Base-by-base conservation (phyloP, 2,329 filamentous ascomycete genomes). In the Herpomyces periplanetae region DNA sequence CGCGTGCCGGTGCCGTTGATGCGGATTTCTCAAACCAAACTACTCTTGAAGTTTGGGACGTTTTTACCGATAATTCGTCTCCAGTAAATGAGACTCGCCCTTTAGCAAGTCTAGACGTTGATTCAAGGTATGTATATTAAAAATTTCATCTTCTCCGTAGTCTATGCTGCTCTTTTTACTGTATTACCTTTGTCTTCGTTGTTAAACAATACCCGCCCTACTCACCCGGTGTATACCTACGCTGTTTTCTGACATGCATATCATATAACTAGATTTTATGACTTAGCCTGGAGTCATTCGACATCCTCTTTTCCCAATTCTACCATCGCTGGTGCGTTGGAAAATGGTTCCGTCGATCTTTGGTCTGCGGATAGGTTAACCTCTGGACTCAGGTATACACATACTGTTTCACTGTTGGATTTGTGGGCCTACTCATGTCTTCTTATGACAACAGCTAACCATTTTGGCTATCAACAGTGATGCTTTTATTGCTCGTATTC, bases 1-100 rank as follows among this genome's bases (percentile, higher is more conserved):
- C 80, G 17, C 61, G 73, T 30, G 73, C 80, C 25, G 80, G 80
- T 26, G 80, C 80, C 31, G 71, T 96, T 16, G 71, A 85, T 41
- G 73, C 68, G 30, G 73, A 91, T 40, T 96, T 96, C 42, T 91
- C 80, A 11, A 80, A 80, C 39, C 73, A 91, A 38, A 88, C 71
- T 27, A 75, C 75, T 43, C 47, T 96, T 22, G 80, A 96, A 45
- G 49, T 96, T 24, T 96, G 80, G 80, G 69, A 91, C 41, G 48
- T 96, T 28, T 60, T 56, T 34, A 49, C 91, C 28, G 68, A 84
- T 38, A 57, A 58, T 38, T 42, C 55, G 25, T 50, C 63, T 24
- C 58, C 65, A 33, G 59, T 58, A 21, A 47, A 68, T 20, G 80
- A 91, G 44, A 56, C 88, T 22, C 61, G 73, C 38, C 71, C 80